A percentile compares a stretch with the other conserved stretches of the same genome.
These are phyloP conservation scores for Aspergillus costaricaensis DNA, from an alignment of 2,329 filamentous ascomycete species.

Conservation along the genomic window DNA sequence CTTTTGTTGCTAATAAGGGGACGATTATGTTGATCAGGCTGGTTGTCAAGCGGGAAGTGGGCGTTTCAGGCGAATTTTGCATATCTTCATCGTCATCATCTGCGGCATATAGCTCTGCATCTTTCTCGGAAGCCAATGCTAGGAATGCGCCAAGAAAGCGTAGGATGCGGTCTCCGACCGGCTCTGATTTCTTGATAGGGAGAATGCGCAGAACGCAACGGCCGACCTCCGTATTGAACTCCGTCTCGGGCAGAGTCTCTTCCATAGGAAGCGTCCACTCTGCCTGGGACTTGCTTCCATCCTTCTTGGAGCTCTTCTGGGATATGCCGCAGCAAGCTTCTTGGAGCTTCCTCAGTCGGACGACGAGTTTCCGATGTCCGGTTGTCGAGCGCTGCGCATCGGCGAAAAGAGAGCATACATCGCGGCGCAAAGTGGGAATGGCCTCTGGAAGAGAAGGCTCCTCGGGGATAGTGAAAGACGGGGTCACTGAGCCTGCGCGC, in stretches of 20 bases:
- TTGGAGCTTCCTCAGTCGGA: slow-evolving; percentile 86
- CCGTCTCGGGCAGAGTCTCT: slow-evolving; percentile 75
- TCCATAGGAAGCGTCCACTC: slow-evolving; percentile 48
- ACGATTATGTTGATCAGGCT: slow-evolving; percentile 72
- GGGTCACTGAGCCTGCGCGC: slow-evolving; percentile 64
- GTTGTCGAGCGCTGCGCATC: slow-evolving; percentile 88
- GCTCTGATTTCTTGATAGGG: slow-evolving; percentile 87
- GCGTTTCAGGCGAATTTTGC: slow-evolving; percentile 75
- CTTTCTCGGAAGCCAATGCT: slow-evolving; percentile 66
- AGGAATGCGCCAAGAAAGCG: slow-evolving; percentile 88
- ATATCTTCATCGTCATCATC: slow-evolving; percentile 67
- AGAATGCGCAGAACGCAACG: slow-evolving; percentile 81
- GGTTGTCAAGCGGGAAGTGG: slow-evolving; percentile 75
- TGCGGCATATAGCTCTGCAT: slow-evolving; percentile 65
- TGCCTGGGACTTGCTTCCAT: slow-evolving; percentile 51
- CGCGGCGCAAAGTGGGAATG: slow-evolving; percentile 64
- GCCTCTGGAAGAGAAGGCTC: slow-evolving; percentile 53
- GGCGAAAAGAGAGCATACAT: slow-evolving; percentile 71
- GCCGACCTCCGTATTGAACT: slow-evolving; percentile 84
- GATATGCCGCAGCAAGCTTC: slow-evolving; percentile 72
- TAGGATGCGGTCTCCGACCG: slow-evolving; percentile 80
- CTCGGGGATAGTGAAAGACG: slow-evolving; percentile 58
- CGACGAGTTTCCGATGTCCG: slow-evolving; percentile 83
- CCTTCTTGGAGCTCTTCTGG: slow-evolving; percentile 39
- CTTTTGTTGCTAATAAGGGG: slow-evolving; percentile 79